Conservation (phyloP, 2,329 filamentous ascomycete genomes). For the Aspergillus sp. region DNA sequence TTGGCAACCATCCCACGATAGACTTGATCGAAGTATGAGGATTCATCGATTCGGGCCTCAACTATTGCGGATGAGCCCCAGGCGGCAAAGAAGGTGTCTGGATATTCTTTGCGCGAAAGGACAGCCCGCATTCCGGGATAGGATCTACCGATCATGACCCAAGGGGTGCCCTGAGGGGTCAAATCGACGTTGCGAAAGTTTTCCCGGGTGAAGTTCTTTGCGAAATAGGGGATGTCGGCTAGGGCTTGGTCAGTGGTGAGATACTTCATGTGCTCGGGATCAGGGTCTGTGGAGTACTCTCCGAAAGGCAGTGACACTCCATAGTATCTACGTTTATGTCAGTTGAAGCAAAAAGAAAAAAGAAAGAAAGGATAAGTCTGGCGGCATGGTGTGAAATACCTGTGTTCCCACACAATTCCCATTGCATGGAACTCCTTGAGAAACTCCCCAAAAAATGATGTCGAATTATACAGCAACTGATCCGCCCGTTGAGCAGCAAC, state of each 20-base stretch:
- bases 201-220: slow-evolving; percentile 29
- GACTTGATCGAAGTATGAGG: slow-evolving; percentile 45
- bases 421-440: slow-evolving; percentile 30
- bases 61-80: slow-evolving; percentile 39
- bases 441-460: slow-evolving; percentile 24
- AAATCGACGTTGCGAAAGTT: slow-evolving; percentile 27
- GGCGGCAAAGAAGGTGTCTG: slow-evolving; percentile 34
- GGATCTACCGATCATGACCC: slow-evolving; percentile 41
- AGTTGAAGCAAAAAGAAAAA: slow-evolving; percentile 4
- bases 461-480: slow-evolving; percentile 21
- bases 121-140: slow-evolving; percentile 39
- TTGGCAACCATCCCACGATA: slow-evolving; percentile 42
- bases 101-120: slow-evolving; percentile 37
- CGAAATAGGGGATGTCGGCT: slow-evolving; percentile 40
- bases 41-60: slow-evolving; percentile 43
- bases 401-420: slow-evolving; percentile 37
- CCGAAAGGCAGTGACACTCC: slow-evolving; percentile 34
- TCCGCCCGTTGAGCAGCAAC: slow-evolving; percentile 34
- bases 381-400: slow-evolving; percentile 16
- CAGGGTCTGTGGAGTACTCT: slow-evolving; percentile 23
- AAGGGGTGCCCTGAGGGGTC: slow-evolving; percentile 35
- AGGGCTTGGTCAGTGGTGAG: slow-evolving; percentile 38
- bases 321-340: slow-evolving; percentile 30
- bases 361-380: no score
- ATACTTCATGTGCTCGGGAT: slow-evolving; percentile 34